Conservation (phyloP, 1,284 basidiomycete species). For the Ustanciosporium gigantosporum region DNA sequence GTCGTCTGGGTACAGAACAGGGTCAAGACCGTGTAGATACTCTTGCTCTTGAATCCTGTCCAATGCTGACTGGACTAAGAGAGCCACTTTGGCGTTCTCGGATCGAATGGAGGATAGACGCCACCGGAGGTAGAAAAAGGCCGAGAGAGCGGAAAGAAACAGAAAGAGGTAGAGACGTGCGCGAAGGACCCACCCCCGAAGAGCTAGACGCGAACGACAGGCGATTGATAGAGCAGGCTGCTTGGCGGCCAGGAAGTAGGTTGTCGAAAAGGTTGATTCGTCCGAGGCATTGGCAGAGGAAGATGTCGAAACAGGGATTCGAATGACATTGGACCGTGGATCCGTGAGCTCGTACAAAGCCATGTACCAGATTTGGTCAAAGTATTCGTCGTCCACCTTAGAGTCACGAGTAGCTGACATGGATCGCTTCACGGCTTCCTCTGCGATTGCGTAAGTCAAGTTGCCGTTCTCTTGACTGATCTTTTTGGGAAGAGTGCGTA, state of each 20-base stretch:
- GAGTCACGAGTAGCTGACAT: conserved; percentile 24
- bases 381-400: conserved; percentile 36
- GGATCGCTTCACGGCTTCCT: conserved; percentile 23
- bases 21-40: conserved; percentile 80
- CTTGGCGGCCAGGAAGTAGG: conserved; percentile 25
- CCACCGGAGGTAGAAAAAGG: conserved; percentile 13
- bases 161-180: conserved; percentile 29
- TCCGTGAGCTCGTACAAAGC: conserved; percentile 47
- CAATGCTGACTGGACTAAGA: conserved; percentile 35
- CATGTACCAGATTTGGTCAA: conserved; percentile 51
- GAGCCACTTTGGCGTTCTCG: conserved; percentile 17
- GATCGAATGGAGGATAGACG: conserved; percentile 9
- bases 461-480: conserved; percentile 10
- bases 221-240: conserved; percentile 20
- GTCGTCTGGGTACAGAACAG: conserved; percentile 74
- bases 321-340: conserved; percentile 26
- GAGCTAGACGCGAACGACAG: conserved; percentile 25
- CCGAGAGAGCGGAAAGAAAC: not conserved
- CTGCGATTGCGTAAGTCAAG: conserved; percentile 21
- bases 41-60: conserved; percentile 64
- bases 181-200: conserved; percentile 25
- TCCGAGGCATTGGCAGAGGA: not conserved
- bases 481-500: conserved; percentile 15
- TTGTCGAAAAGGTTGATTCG: conserved; percentile 1
- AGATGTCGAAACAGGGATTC: conserved; percentile 10